phyloP scores from a whole-genome alignment of 1,284 basidiomycete species.

The Rhodotorula sp. region DNA sequence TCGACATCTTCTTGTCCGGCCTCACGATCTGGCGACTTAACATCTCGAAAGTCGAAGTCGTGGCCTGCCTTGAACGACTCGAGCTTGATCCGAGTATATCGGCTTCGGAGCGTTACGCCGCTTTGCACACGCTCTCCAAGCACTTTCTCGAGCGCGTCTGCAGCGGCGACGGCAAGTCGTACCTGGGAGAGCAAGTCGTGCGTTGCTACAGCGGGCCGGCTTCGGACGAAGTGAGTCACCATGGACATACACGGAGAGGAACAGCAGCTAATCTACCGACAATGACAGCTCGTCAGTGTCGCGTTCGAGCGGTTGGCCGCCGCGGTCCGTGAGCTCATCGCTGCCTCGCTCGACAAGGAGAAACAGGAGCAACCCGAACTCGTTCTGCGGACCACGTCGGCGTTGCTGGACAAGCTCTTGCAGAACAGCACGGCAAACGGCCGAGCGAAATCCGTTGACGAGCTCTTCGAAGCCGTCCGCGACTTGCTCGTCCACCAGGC shows the following conservation, averaged over 20 bases:
- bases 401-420: slow-evolving; percentile 36
- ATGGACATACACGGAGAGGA: not conserved
- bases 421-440: slow-evolving; percentile 6
- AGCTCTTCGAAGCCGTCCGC: slow-evolving; percentile 25
- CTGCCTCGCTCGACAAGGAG: not conserved
- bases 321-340: slow-evolving; percentile 10
- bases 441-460: slow-evolving; percentile 13
- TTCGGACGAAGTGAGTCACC: slow-evolving; percentile 31
- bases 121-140: slow-evolving; percentile 32
- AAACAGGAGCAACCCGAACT: not conserved
- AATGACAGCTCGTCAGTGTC: slow-evolving; percentile 37
- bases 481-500: not conserved
- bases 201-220: slow-evolving; percentile 37
- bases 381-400: slow-evolving; percentile 15
- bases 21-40: slow-evolving; percentile 38
- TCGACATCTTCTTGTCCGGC: slow-evolving; percentile 40
- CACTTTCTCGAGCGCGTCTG: slow-evolving; percentile 40
- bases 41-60: slow-evolving; percentile 39
- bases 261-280: not conserved
- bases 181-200: slow-evolving; percentile 40
- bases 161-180: slow-evolving; percentile 34
- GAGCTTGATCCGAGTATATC: slow-evolving; percentile 29
- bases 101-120: slow-evolving; percentile 25
- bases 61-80: slow-evolving; percentile 38
- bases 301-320: slow-evolving; percentile 32